A percentile compares a stretch with the other conserved stretches of the same genome.
Conservation (phyloP, 306 rosid species). For the Lathyrus aphaca region DNA sequence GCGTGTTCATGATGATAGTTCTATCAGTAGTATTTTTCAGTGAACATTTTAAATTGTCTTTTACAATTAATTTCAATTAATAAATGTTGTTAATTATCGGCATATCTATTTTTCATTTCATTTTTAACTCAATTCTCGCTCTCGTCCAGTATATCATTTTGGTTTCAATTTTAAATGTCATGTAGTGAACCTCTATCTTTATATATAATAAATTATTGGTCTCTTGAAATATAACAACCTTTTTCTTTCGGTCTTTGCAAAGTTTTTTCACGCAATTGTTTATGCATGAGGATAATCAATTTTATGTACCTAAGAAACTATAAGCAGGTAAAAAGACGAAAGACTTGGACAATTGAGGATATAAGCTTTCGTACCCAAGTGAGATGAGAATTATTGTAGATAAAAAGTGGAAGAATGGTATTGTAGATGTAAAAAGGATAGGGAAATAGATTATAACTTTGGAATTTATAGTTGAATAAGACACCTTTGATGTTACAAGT, state of each 20-base stretch:
- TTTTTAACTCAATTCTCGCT: neutral
- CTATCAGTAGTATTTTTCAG: constrained; percentile 92
- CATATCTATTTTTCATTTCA: neutral
- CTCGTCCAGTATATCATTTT: neutral
- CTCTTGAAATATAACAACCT: neutral
- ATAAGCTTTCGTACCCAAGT: too few relatives aligned
- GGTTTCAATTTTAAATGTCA: neutral
- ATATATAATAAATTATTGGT: neutral
- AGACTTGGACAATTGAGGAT: too few relatives aligned
- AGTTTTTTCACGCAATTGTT: neutral
- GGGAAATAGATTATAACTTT: too few relatives aligned
- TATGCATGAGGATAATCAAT: too few relatives aligned
- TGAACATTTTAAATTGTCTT: constrained; percentile 23
- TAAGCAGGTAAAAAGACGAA: too few relatives aligned
- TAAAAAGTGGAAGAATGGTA: too few relatives aligned
- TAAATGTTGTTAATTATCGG: constrained; percentile 15
- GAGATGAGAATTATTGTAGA: too few relatives aligned
- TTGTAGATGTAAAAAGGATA: too few relatives aligned
- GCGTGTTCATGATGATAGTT: constrained; percentile 88
- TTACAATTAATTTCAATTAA: constrained; percentile 32
- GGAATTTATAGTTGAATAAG: too few relatives aligned
- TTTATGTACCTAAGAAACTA: too few relatives aligned
- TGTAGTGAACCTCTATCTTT: constrained; percentile 1
- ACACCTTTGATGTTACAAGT: too few relatives aligned
- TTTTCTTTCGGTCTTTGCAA: neutral